Evolutionary conservation across 2,329 filamentous ascomycete genomes (phyloP), one percentile per base, ranked within the genome.

Genomic region (Fusarium sp.): DNA sequence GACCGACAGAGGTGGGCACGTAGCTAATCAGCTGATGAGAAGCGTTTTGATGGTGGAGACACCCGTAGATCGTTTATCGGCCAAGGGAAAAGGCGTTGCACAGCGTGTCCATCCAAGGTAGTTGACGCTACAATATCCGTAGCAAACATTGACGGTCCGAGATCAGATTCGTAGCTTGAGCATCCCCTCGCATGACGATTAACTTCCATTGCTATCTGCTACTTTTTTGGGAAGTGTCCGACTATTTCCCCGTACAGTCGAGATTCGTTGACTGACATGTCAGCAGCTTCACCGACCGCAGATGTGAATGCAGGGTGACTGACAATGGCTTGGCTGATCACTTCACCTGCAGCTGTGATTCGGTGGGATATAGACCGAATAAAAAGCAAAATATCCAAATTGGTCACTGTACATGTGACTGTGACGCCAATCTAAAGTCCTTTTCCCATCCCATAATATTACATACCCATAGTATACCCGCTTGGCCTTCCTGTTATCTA

Each of bases 21-120:
- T 30, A 49, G 27, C 63, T 60, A 70, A 70, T 70, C 68, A 69
- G 37, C 23, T 26, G 50, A 55, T 41, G 14, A 38, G 30, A 52
- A 38, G 35, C 26, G 30, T 52, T 49, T 38, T 42, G 37, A 23
- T 44, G 48, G 68, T 71, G 68, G 68, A 13, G 42, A 38, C 52
- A 6, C 17, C n/a, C 12, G 27, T 45, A 63, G 53, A 66, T 66
- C 62, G n/a, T 32, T 8, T 42, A 32, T 30, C 35, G 8, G 20
- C 42, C 32, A 45, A 37, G 57, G 23, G n/a, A 32, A 30, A 32
- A 56, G 23, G 10, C 23, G 14, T 56, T n/a, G 27, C 23, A 30
- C 3, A n/a, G 10, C 30, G 18, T 56, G n/a, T 37, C 23, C 18
- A 35, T 52, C 38, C 13, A 53, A 23, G 4, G 41, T 23, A 23